These are phyloP conservation scores for Apiotrichum veenhuisii DNA, from an alignment of 1,284 basidiomycete genomes.

Conservation along the genomic window DNA sequence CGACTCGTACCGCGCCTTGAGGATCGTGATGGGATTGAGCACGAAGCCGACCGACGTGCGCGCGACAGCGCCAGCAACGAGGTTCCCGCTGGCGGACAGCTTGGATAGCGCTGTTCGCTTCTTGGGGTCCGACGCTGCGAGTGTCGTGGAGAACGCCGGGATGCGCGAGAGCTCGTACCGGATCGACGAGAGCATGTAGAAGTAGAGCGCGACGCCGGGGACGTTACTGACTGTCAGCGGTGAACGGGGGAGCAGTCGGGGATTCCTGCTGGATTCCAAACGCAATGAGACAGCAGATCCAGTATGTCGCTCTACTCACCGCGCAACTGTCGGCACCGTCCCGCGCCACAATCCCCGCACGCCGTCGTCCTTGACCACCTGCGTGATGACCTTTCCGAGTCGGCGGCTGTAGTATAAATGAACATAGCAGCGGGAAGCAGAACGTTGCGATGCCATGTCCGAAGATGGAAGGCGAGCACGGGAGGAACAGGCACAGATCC, in stretches of 20 bases:
- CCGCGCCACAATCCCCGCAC: conserved; percentile 64
- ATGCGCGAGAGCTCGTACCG: conserved; percentile 57
- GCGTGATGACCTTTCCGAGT: conserved; percentile 27
- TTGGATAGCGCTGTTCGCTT: conserved; percentile 60
- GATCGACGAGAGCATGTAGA: conserved; percentile 76
- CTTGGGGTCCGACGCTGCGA: background rate
- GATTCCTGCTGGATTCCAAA: no score
- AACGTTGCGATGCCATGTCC: no score
- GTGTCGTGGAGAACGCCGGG: conserved; percentile 43
- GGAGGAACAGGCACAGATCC: no score
- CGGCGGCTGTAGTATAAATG: conserved; percentile 20
- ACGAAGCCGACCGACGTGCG: conserved; percentile 82
- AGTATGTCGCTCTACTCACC: conserved; percentile 56
- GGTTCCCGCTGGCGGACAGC: conserved; percentile 74
- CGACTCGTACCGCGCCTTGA: conserved; percentile 95
- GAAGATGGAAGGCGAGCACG: no score
- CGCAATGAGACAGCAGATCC: no score
- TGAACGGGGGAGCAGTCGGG: background rate
- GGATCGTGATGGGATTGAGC: conserved; percentile 86
- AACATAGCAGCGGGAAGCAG: background rate
- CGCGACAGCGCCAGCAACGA: conserved; percentile 81
- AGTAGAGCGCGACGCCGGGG: conserved; percentile 88
- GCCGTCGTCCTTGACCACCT: conserved; percentile 50
- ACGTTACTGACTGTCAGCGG: conserved; percentile 65
- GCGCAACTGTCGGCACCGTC: conserved; percentile 70